phyloP scores from a whole-genome alignment of 169 alveolate species.

The Plasmodium fragile region DNA sequence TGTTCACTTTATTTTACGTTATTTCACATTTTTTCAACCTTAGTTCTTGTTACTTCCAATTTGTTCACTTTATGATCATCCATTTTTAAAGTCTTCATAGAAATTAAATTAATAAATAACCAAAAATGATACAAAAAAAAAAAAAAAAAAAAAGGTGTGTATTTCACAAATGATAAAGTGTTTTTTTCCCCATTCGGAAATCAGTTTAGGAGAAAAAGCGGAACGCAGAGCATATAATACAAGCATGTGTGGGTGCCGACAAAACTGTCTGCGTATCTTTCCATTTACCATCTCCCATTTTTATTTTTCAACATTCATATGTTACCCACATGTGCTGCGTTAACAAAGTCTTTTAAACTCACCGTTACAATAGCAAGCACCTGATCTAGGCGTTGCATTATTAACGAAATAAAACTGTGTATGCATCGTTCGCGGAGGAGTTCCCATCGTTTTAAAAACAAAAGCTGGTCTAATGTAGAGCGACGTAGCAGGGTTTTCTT shows the following conservation, averaged over 20 bases:
- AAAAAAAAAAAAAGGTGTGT: neutral
- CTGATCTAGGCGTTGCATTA: neutral
- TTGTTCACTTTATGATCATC: neutral
- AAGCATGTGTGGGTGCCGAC: neutral
- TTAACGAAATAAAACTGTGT: neutral
- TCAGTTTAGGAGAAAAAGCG: neutral
- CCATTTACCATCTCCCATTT: neutral
- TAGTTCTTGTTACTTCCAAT: neutral
- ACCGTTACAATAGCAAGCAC: neutral
- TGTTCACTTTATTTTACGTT: neutral
- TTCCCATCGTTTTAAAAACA: neutral
- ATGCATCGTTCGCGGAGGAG: neutral
- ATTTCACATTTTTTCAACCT: neutral
- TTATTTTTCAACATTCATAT: conserved; percentile 1
- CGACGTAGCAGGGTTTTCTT: neutral
- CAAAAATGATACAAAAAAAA: neutral
- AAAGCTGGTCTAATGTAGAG: neutral
- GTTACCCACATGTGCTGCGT: neutral
- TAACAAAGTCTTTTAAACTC: neutral
- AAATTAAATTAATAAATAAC: conserved; percentile 2
- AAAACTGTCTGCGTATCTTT: neutral
- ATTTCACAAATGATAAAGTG: neutral
- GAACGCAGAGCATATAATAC: neutral
- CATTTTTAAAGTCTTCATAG: neutral
- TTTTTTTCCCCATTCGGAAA: neutral